Evolutionary conservation across 2,329 filamentous ascomycete genomes (phyloP).

Genomic region (Stemphylium lycopersici): DNA sequence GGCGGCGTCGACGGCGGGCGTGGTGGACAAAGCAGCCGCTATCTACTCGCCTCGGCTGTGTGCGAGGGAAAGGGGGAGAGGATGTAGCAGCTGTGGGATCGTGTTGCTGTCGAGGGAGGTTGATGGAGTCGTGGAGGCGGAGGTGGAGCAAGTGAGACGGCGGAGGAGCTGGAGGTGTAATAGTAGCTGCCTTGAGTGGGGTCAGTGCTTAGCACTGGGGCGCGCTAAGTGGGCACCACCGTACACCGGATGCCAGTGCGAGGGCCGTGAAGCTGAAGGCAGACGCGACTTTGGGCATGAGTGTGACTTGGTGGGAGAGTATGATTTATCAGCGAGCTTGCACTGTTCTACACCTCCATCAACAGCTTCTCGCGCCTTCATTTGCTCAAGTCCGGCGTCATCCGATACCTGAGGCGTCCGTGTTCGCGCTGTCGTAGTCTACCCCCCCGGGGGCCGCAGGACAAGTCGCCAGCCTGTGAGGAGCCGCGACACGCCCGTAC

Average conservation of each 20-base stretch:
- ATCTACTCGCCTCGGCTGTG: constrained; percentile 8
- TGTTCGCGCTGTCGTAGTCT: not conserved
- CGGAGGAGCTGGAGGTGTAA: constrained; percentile 17
- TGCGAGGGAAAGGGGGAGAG: not conserved
- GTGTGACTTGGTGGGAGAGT: not conserved
- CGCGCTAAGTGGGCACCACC: constrained; percentile 6
- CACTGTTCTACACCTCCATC: too few relatives aligned
- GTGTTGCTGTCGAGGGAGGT: constrained; percentile 6
- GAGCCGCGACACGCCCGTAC: not conserved
- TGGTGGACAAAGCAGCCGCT: constrained; percentile 15
- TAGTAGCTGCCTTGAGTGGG: constrained; percentile 27
- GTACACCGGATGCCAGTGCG: constrained; percentile 15
- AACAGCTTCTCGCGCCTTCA: not conserved
- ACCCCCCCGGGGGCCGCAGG: not conserved
- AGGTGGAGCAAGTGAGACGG: constrained; percentile 24
- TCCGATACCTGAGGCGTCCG: not conserved
- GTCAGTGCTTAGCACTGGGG: constrained; percentile 16
- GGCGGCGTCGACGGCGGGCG: constrained; percentile 25
- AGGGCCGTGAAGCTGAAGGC: not conserved
- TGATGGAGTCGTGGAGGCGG: constrained; percentile 14
- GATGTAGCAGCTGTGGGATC: constrained; percentile 6
- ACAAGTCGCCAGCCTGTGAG: constrained; percentile 9
- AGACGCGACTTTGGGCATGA: not conserved
- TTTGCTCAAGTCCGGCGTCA: not conserved
- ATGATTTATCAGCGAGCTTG: too few relatives aligned